Evolutionary conservation across 2,329 filamentous ascomycete genomes (phyloP).

Genomic region (Phyllosticta ampelicida): DNA sequence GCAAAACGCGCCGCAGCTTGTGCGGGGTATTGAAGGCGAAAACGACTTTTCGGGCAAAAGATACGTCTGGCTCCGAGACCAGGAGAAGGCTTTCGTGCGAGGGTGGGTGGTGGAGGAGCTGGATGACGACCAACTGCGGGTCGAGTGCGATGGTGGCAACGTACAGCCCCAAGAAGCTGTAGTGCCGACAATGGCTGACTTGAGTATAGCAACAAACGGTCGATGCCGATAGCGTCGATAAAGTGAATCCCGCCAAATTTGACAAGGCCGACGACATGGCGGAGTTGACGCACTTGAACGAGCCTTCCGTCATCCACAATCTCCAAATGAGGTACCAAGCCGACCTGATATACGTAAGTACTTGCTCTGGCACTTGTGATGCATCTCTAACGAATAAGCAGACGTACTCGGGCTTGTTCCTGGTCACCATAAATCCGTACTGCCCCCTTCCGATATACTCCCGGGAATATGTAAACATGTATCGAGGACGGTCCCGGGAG

Average conservation of each 20-base stretch:
- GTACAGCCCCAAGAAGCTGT: conserved; percentile 41
- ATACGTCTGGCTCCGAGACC: conserved; percentile 94
- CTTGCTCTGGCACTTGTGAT: not conserved
- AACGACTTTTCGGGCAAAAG: conserved; percentile 98
- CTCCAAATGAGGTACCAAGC: conserved; percentile 89
- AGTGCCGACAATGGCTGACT: not conserved
- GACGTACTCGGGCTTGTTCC: conserved; percentile 93
- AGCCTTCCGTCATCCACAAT: conserved; percentile 96
- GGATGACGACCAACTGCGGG: conserved; percentile 56
- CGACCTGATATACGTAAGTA: conserved; percentile 71
- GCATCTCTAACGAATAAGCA: conserved; percentile 27
- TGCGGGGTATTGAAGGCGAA: conserved; percentile 78
- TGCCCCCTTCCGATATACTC: conserved; percentile 89
- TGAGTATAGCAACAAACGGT: conserved; percentile 66
- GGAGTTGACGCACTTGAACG: conserved; percentile 93
- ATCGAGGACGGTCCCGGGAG: conserved; percentile 80
- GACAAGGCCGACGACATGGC: conserved; percentile 99
- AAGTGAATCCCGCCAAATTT: conserved; percentile 98
- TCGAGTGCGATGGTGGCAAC: conserved; percentile 88
- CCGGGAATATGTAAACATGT: conserved; percentile 97
- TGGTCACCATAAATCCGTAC: conserved; percentile 96
- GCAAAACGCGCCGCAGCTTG: conserved; percentile 44
- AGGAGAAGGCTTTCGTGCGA: conserved; percentile 77
- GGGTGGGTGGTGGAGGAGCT: conserved; percentile 85
- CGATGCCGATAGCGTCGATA: conserved; percentile 80